phyloP scores from a whole-genome alignment of 2,329 filamentous ascomycete genomes.

The Bipolaris cookei region DNA sequence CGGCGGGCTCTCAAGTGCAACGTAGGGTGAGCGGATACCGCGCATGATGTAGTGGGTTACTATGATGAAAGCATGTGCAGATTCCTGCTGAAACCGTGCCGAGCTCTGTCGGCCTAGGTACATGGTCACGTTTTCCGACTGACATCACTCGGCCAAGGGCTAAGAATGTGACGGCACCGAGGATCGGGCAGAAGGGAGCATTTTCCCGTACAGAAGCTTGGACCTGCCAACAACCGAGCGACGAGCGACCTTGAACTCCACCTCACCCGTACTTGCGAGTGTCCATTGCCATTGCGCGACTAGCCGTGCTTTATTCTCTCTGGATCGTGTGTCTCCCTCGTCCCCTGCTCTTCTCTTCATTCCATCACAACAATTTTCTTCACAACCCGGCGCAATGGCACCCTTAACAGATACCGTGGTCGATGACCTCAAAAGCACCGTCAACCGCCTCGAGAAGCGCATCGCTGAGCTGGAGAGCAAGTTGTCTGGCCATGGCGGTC shows the following conservation, averaged over 20 bases:
- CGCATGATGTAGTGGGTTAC: not conserved
- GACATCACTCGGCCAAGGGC: constrained; percentile 12
- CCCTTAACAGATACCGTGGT: constrained; percentile 81
- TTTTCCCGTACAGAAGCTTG: constrained; percentile 23
- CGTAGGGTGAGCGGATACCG: not conserved
- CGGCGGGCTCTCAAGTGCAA: not conserved
- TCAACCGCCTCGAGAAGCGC: constrained; percentile 82
- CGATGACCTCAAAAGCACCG: constrained; percentile 81
- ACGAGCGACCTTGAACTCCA: constrained; percentile 16
- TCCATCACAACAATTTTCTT: constrained; percentile 9
- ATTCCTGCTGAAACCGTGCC: not conserved
- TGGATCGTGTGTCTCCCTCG: constrained; percentile 25
- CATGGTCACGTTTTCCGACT: constrained; percentile 5
- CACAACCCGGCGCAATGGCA: constrained; percentile 69
- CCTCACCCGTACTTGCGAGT: constrained; percentile 17
- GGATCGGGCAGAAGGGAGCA: constrained; percentile 20
- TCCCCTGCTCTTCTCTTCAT: constrained; percentile 14
- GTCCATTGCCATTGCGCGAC: constrained; percentile 32
- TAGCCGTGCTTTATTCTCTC: constrained; percentile 18
- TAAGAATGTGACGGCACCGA: constrained; percentile 13
- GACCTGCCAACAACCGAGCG: constrained; percentile 18
- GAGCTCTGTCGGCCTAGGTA: not conserved
- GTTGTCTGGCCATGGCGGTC: constrained; percentile 55
- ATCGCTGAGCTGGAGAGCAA: constrained; percentile 84
- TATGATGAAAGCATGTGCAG: not conserved